Evolutionary conservation across 1,284 basidiomycete species (phyloP).

Genomic region (Sporisorium iseilematis-ciliati): DNA sequence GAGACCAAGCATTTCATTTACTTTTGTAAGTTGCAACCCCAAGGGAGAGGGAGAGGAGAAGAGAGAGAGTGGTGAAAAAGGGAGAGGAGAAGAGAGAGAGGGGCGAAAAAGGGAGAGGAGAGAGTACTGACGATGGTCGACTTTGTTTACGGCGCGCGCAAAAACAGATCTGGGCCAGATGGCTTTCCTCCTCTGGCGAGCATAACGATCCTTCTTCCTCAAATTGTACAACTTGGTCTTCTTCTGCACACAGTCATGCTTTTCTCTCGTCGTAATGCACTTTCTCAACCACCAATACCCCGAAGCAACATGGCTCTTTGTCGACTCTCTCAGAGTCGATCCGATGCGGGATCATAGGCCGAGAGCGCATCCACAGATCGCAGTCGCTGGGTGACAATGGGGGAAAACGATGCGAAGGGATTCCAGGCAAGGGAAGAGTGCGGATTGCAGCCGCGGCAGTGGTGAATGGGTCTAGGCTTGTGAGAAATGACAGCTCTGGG

Average conservation of each 20-base stretch:
- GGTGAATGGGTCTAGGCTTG: no score
- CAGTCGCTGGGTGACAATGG: no score
- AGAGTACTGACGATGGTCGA: not conserved
- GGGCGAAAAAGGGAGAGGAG: not conserved
- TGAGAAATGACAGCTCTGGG: no score
- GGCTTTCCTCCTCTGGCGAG: slow-evolving; percentile 68
- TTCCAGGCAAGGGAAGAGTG: not conserved
- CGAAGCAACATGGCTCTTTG: not conserved
- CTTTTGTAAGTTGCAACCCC: slow-evolving; percentile 61
- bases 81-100: not conserved
- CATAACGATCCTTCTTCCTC: slow-evolving; percentile 25
- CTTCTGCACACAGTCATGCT: no score
- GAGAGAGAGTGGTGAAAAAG: no score
- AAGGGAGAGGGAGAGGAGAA: no score
- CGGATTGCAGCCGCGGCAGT: no score
- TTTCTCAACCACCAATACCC: not conserved
- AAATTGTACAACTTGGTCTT: not conserved
- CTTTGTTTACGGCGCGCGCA: not conserved
- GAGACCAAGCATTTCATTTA: slow-evolving; percentile 69
- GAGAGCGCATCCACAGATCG: no score
- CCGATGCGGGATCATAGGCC: not conserved
- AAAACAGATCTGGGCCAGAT: slow-evolving; percentile 64
- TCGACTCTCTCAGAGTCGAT: not conserved
- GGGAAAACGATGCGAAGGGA: not conserved
- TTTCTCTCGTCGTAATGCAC: slow-evolving; percentile 7